Conservation (phyloP, 2,329 filamentous ascomycete species). For the Diaporthe sp. region DNA sequence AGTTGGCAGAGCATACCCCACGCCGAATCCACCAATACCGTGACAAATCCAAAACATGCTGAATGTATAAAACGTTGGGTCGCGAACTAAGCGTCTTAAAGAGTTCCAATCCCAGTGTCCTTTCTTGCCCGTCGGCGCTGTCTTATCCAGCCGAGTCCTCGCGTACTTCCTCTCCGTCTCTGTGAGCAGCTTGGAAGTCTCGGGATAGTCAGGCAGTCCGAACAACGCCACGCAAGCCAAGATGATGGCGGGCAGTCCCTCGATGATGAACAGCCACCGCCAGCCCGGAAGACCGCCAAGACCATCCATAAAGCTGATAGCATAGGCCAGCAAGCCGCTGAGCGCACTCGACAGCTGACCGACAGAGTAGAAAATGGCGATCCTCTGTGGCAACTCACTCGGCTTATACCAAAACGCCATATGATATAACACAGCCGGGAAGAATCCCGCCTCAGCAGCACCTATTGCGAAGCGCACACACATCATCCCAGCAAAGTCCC, state of each 20-base stretch:
- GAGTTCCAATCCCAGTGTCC: constrained; percentile 3
- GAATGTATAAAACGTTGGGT: not conserved
- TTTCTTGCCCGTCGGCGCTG: not conserved
- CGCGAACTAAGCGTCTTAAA: not conserved
- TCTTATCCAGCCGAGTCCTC: not conserved
- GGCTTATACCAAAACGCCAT: constrained; percentile 8
- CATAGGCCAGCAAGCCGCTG: constrained; percentile 3
- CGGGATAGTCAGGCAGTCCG: constrained; percentile 1
- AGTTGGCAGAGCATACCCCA: constrained; percentile 55
- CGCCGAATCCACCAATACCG: constrained; percentile 52
- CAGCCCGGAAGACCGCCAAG: not conserved
- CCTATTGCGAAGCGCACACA: constrained; percentile 10
- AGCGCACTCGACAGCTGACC: constrained; percentile 10
- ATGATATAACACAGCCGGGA: constrained; percentile 8
- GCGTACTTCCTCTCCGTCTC: not conserved
- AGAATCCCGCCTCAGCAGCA: constrained; percentile 8
- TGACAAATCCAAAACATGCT: constrained; percentile 11
- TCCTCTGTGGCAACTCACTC: not conserved
- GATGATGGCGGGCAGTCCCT: not conserved
- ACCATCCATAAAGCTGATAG: constrained; percentile 14
- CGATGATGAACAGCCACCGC: not conserved
- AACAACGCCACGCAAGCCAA: not conserved
- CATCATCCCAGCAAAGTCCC: constrained; percentile 21
- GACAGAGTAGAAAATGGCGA: constrained; percentile 4
- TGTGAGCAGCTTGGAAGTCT: not conserved